A percentile compares a stretch with the other conserved stretches of the same genome.
These are phyloP conservation scores for Termitomyces sp. DNA, from an alignment of 768 basidiomycete genomes.

Conservation along the genomic window DNA sequence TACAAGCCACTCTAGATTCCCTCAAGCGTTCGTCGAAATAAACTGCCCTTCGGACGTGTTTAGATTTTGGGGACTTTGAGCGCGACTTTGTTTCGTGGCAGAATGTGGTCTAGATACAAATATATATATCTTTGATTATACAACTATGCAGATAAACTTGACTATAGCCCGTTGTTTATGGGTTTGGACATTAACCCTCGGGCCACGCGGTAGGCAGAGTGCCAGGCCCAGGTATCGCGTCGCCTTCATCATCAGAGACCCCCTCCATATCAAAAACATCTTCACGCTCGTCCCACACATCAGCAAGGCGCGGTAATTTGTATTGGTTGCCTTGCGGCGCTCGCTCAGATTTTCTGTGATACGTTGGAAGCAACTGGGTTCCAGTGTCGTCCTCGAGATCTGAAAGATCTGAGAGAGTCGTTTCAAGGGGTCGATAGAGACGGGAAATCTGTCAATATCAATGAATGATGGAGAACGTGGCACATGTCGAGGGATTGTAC, in stretches of 20 bases:
- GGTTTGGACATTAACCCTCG: conserved; percentile 17
- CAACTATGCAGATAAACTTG: not conserved
- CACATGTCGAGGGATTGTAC: conserved; percentile 23
- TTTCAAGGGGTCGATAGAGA: conserved; percentile 67
- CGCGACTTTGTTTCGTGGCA: too few relatives aligned
- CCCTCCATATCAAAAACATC: conserved; percentile 67
- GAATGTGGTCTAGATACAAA: conserved; percentile 6
- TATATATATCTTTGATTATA: conserved; percentile 11
- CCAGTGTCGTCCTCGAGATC: conserved; percentile 43
- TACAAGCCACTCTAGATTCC: conserved; percentile 30
- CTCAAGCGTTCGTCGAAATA: conserved; percentile 10
- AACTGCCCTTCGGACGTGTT: not conserved
- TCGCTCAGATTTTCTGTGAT: conserved; percentile 18
- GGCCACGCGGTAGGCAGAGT: not conserved
- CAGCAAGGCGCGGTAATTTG: conserved; percentile 37
- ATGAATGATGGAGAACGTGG: not conserved
- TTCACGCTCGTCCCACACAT: conserved; percentile 78
- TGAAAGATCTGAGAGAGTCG: conserved; percentile 44
- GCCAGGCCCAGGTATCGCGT: conserved; percentile 11
- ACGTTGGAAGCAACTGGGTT: conserved; percentile 58
- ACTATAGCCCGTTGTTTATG: conserved; percentile 9
- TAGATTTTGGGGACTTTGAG: too few relatives aligned
- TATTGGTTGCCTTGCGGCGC: conserved; percentile 22
- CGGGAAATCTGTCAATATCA: conserved; percentile 53
- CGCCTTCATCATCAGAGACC: conserved; percentile 53